Percentiles rank a stretch among this genome's conserved stretches.
phyloP scores from a whole-genome alignment of 1,284 basidiomycete species.

The Cutaneotrichosporon sp. region DNA sequence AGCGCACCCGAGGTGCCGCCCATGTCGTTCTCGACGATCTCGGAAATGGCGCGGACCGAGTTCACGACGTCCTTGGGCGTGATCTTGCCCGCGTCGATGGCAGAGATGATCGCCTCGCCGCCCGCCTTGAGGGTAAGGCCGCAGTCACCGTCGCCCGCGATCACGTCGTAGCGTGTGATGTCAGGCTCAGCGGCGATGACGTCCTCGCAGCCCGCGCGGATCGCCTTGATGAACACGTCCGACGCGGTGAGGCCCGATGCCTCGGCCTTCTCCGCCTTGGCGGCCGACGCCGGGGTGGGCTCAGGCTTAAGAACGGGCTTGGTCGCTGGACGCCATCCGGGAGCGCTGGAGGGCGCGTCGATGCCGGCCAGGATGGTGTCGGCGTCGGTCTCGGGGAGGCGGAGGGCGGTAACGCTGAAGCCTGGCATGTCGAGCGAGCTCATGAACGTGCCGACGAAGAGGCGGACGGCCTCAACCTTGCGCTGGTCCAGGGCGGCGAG shows the following conservation, averaged over 20 bases:
- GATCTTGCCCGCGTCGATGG: constrained; percentile 56
- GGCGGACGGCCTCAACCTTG: constrained; percentile 63
- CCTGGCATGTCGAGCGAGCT: constrained; percentile 94
- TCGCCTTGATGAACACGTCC: constrained; percentile 43
- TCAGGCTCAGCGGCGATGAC: constrained; percentile 79
- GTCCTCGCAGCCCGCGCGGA: constrained; percentile 68
- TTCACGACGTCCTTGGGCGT: constrained; percentile 65
- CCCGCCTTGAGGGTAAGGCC: constrained; percentile 81
- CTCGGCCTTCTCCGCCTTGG: neutral
- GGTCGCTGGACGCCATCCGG: constrained; percentile 65
- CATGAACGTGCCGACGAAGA: constrained; percentile 82
- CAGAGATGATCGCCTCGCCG: constrained; percentile 57
- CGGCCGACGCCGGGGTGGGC: constrained; percentile 14
- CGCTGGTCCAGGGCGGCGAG: constrained; percentile 61
- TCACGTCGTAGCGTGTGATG: constrained; percentile 84
- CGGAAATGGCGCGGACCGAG: constrained; percentile 68
- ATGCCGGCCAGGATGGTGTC: constrained; percentile 70
- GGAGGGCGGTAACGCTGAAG: constrained; percentile 82
- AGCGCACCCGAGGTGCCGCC: constrained; percentile 89
- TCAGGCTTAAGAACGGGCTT: constrained; percentile 13
- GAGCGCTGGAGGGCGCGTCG: constrained; percentile 70
- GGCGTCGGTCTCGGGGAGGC: constrained; percentile 63
- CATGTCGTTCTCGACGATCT: constrained; percentile 73
- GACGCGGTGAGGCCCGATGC: constrained; percentile 17
- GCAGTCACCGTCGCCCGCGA: constrained; percentile 62